Percentiles rank a stretch among this genome's conserved stretches.
These are phyloP conservation scores for Calonectria henricotiae DNA, from an alignment of 2,329 filamentous ascomycete species.

Conservation along the genomic window DNA sequence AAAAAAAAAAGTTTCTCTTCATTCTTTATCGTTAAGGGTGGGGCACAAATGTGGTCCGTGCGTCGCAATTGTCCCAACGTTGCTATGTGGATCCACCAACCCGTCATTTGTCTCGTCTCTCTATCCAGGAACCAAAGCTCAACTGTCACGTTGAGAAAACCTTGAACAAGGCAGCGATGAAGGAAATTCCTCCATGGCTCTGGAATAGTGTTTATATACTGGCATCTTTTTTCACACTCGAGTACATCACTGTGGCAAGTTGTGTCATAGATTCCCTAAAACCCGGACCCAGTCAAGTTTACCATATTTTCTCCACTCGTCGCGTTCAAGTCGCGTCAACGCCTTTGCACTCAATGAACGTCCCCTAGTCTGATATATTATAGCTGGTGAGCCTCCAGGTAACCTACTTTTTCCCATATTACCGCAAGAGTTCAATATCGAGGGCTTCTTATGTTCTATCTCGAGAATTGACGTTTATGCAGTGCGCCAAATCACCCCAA, in stretches of 20 bases:
- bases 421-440: too few species aligned
- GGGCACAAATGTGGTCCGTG: constrained; percentile 49
- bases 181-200: background rate
- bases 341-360: too few species aligned
- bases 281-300: background rate
- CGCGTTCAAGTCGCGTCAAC: too few species aligned
- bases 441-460: too few species aligned
- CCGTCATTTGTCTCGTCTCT: constrained; percentile 35
- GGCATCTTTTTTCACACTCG: background rate
- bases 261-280: background rate
- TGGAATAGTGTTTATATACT: background rate
- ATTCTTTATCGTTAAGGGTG: constrained; percentile 52
- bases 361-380: too few species aligned
- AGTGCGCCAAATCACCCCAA: too few species aligned
- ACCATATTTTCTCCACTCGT: too few species aligned
- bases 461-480: too few species aligned
- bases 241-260: too few species aligned
- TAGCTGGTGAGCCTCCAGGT: too few species aligned
- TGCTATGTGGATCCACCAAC: constrained; percentile 44
- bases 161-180: constrained; percentile 9
- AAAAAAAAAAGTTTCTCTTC: constrained; percentile 54
- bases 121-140: constrained; percentile 45
- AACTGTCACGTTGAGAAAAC: constrained; percentile 27
- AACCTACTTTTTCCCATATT: too few species aligned
- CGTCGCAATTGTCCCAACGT: constrained; percentile 30